A percentile compares a stretch with the other conserved stretches of the same genome.
These are phyloP conservation scores for Blastocystis sp. DNA, from an alignment of 352 stramenopile genomes.

Conservation along the genomic window DNA sequence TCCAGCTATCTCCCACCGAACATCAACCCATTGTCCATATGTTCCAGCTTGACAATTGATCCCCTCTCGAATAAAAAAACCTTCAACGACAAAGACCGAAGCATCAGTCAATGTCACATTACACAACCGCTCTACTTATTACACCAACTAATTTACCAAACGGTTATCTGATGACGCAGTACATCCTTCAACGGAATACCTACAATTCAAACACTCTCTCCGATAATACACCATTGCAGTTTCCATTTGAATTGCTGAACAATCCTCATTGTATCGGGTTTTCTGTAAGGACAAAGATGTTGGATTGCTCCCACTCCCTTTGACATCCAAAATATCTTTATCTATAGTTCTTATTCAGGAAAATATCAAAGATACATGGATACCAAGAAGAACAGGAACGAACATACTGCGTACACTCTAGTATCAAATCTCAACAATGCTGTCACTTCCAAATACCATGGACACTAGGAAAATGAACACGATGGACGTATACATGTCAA, in stretches of 20 bases:
- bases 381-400: conserved; percentile 26
- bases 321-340: not conserved
- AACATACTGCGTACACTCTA: conserved; percentile 54
- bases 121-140: not conserved
- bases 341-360: not conserved
- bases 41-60: not conserved
- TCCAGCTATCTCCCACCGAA: not conserved
- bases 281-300: not conserved
- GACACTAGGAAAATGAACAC: not conserved
- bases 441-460: not conserved
- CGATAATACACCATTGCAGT: not conserved
- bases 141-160: not conserved
- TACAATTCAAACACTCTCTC: not conserved
- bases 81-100: not conserved
- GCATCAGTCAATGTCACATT: conserved; percentile 30
- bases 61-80: not conserved
- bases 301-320: not conserved
- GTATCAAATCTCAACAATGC: not conserved
- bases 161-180: not conserved
- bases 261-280: not conserved
- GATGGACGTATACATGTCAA: not conserved
- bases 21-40: not conserved
- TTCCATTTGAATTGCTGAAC: not conserved
- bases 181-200: conserved; percentile 24
- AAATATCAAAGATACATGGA: not conserved